Evolutionary conservation across 2,329 filamentous ascomycete genomes (phyloP).

Genomic region (Ceratocystis papillata): DNA sequence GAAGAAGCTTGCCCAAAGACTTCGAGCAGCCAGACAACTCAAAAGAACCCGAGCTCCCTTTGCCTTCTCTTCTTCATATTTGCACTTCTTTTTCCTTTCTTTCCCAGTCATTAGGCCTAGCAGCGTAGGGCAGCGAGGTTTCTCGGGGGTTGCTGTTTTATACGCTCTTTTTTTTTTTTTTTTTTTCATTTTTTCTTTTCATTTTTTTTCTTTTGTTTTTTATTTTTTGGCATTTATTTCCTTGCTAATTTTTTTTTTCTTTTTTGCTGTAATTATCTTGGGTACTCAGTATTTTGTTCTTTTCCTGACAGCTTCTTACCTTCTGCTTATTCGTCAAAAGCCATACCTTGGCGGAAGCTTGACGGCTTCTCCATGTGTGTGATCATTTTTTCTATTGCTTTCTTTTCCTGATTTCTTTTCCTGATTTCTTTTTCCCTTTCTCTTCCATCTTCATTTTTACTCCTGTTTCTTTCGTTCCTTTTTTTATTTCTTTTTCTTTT

Average conservation of each 20-base stretch:
- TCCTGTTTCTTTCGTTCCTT: background rate
- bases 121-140: constrained; percentile 7
- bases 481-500: background rate
- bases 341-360: background rate
- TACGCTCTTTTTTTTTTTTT: constrained; percentile 7
- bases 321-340: constrained; percentile 3
- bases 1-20: background rate
- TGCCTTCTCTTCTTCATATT: constrained; percentile 10
- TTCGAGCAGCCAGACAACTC: constrained; percentile 9
- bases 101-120: background rate
- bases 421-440: constrained; percentile 2
- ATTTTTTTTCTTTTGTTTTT: background rate
- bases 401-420: constrained; percentile 15
- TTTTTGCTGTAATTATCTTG: background rate
- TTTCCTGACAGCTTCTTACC: constrained; percentile 1
- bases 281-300: background rate
- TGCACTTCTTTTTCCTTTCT: constrained; percentile 13
- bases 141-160: constrained; percentile 6
- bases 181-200: background rate
- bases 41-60: constrained; percentile 18
- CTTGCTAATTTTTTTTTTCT: constrained; percentile 5
- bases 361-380: background rate
- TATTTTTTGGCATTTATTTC: constrained; percentile 23
- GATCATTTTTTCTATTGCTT: background rate
- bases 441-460: background rate